Conservation (phyloP, 768 basidiomycete genomes). For the Lepiota venenata region DNA sequence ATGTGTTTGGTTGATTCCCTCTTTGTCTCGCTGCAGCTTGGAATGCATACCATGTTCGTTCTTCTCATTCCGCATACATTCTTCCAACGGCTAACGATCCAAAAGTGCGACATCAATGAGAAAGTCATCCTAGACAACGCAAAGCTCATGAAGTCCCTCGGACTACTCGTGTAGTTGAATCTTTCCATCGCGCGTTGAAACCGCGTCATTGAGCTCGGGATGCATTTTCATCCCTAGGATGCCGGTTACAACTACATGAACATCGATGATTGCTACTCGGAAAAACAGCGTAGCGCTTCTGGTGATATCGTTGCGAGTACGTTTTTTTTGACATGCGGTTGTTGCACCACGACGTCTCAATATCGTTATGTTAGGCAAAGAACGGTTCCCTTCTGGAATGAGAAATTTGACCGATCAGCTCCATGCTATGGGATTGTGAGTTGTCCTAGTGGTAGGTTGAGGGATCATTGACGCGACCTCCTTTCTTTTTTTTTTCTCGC, state of each 20-base stretch:
- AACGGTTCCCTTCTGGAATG: conserved; percentile 58
- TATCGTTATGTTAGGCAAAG: conserved; percentile 33
- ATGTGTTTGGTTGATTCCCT: neutral
- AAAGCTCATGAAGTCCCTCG: conserved; percentile 45
- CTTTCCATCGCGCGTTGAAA: neutral
- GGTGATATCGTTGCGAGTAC: conserved; percentile 59
- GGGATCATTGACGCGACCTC: too few relatives aligned
- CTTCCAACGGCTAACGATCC: neutral
- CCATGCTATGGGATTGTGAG: conserved; percentile 55
- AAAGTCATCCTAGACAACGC: conserved; percentile 47
- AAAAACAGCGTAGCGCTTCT: conserved; percentile 44
- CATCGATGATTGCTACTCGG: conserved; percentile 64
- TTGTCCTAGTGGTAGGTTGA: too few relatives aligned
- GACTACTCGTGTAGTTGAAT: conserved; percentile 37
- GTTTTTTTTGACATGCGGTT: conserved; percentile 12
- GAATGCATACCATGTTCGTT: conserved; percentile 11
- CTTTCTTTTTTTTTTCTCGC: neutral
- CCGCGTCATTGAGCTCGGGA: neutral
- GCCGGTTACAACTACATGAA: conserved; percentile 58
- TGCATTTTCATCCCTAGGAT: conserved; percentile 42
- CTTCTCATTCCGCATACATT: neutral
- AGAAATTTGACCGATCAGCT: conserved; percentile 50
- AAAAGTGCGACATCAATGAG: conserved; percentile 58
- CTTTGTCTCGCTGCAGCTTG: neutral
- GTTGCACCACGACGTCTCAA: neutral